Conservation (phyloP, 148 eudicot species). For the Rhododendron kiyosumense region DNA sequence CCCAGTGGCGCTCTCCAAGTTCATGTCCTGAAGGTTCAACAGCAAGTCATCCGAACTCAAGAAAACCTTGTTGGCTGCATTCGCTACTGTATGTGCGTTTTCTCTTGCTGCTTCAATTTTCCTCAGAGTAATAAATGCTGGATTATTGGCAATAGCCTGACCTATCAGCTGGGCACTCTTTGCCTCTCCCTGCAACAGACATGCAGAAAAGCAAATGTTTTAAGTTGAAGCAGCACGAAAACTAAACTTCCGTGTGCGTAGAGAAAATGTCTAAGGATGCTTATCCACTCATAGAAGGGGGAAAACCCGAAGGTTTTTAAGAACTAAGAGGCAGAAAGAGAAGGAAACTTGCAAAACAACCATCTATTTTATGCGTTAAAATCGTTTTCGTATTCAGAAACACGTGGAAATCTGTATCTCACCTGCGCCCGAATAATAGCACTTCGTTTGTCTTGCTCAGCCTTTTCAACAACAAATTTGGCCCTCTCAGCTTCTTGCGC, state of each 20-base stretch:
- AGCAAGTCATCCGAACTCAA: constrained; percentile 66
- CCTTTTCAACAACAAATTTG: constrained; percentile 79
- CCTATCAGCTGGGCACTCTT: constrained; percentile 95
- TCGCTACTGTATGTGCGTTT: constrained; percentile 57
- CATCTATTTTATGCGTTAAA: not conserved
- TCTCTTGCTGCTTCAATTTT: constrained; percentile 89
- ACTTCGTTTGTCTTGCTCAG: constrained; percentile 81
- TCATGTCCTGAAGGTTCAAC: constrained; percentile 70
- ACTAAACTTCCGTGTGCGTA: too few species aligned
- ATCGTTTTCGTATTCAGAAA: not conserved
- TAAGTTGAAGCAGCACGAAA: not conserved
- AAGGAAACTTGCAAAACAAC: not conserved
- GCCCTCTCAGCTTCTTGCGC: constrained; percentile 87
- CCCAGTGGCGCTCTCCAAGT: constrained; percentile 16
- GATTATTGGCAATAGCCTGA: constrained; percentile 88
- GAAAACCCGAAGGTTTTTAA: not conserved
- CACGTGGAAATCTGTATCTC: constrained; percentile 1
- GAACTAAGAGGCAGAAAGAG: not conserved
- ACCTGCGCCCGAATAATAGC: constrained; percentile 87
- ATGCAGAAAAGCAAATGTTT: not conserved
- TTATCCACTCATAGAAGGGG: not conserved
- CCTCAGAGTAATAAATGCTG: constrained; percentile 83
- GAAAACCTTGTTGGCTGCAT: constrained; percentile 61
- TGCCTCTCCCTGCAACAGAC: constrained; percentile 76
- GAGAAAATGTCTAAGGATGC: not conserved